These are phyloP conservation scores for Lipomyces starkeyi DNA, from an alignment of 805 yeast genomes.

Conservation along the genomic window DNA sequence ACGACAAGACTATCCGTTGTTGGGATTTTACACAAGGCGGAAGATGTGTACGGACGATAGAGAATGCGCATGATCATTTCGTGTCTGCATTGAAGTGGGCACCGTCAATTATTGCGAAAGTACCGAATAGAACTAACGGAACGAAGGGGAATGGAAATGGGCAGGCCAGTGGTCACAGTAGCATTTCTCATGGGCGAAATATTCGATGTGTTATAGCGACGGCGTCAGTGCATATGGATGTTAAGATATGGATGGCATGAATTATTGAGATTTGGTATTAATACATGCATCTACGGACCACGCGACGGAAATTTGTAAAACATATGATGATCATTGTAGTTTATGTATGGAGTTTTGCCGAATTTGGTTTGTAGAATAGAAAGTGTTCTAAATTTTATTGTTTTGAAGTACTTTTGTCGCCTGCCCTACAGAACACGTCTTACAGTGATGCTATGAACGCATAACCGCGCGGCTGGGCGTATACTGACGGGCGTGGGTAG, in stretches of 20 bases:
- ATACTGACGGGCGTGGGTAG: not conserved
- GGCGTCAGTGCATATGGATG: constrained; percentile 65
- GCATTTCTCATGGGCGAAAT: constrained; percentile 47
- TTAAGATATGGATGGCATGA: constrained; percentile 56
- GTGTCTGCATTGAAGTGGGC: constrained; percentile 59
- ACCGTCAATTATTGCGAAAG: constrained; percentile 41
- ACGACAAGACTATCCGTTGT: constrained; percentile 73
- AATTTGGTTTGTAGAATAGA: not conserved
- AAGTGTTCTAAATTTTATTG: not conserved
- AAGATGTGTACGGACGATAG: constrained; percentile 57
- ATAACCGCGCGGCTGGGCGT: not conserved
- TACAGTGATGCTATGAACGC: constrained; percentile 3
- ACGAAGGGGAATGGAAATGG: constrained; percentile 22
- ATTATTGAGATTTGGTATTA: not conserved
- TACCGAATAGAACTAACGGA: constrained; percentile 38
- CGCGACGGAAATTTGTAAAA: not conserved
- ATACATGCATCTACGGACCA: not conserved
- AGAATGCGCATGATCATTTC: constrained; percentile 74
- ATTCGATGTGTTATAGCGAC: constrained; percentile 70
- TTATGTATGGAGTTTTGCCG: not conserved
- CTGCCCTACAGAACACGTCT: not conserved
- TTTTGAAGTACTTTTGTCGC: no score
- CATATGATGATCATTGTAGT: not conserved
- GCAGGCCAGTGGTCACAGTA: constrained; percentile 28
- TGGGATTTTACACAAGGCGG: constrained; percentile 69